phyloP scores from a whole-genome alignment of 1,284 basidiomycete genomes.

The Mrakiaceae sp. region DNA sequence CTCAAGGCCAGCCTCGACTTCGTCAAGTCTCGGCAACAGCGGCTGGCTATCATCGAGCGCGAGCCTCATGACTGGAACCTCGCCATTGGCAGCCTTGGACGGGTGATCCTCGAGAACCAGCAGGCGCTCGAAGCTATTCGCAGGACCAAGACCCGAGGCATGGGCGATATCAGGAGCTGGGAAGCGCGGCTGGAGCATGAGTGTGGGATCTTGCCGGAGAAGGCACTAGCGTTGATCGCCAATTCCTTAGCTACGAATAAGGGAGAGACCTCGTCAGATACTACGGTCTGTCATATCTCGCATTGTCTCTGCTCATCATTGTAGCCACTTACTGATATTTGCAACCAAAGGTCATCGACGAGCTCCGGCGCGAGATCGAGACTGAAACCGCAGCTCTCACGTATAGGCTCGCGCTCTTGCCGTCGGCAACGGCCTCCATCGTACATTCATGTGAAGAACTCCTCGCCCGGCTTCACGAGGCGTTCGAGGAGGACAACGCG shows the following conservation, averaged over 20 bases:
- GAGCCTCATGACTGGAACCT: constrained; percentile 17
- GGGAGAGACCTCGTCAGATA: background rate
- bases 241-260: constrained; percentile 12
- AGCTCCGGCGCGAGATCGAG: constrained; percentile 5
- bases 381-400: background rate
- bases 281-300: background rate
- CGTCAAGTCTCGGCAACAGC: constrained; percentile 13
- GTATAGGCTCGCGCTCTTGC: constrained; percentile 2
- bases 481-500: constrained; percentile 10
- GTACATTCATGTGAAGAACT: constrained; percentile 13
- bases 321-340: background rate
- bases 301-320: background rate
- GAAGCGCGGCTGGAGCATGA: constrained; percentile 11
- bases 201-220: constrained; percentile 11
- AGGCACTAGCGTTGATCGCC: constrained; percentile 9
- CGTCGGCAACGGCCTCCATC: constrained; percentile 12
- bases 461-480: constrained; percentile 11
- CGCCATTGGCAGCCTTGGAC: constrained; percentile 3
- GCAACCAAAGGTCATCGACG: constrained; percentile 6
- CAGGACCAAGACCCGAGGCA: background rate
- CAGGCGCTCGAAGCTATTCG: constrained; percentile 12
- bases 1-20: constrained; percentile 5
- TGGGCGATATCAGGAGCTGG: constrained; percentile 6
- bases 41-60: constrained; percentile 8
- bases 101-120: constrained; percentile 11